Percentiles rank a stretch among this genome's conserved stretches.
These are phyloP conservation scores for Gossypium turneri DNA, from an alignment of 345 rosid species.

Conservation along the genomic window DNA sequence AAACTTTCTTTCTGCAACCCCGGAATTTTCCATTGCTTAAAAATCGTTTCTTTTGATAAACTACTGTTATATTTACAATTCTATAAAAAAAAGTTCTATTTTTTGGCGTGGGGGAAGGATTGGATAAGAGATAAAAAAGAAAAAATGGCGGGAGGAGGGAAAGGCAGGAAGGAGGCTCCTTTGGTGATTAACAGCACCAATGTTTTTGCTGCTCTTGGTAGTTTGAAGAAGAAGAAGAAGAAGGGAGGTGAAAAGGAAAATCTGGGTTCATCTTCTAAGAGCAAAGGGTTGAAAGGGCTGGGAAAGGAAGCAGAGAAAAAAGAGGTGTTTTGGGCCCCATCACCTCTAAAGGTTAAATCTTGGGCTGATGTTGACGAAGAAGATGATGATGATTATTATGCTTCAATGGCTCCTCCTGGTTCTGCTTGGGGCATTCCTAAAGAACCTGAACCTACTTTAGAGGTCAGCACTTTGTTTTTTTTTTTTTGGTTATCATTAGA, in stretches of 20 bases:
- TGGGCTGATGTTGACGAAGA: constrained; percentile 54
- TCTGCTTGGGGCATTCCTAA: constrained; percentile 28
- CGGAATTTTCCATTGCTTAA: not conserved
- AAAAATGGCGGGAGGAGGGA: constrained; percentile 42
- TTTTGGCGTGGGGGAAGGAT: not conserved
- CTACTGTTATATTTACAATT: not conserved
- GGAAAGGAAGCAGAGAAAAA: constrained; percentile 26
- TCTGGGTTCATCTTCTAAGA: constrained; percentile 21
- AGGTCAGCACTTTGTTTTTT: constrained; percentile 12
- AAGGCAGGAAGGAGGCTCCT: constrained; percentile 32
- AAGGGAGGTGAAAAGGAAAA: constrained; percentile 32
- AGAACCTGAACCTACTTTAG: constrained; percentile 24
- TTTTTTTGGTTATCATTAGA: not conserved
- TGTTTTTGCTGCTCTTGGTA: constrained; percentile 49
- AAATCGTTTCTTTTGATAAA: not conserved
- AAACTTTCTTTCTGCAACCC: not conserved
- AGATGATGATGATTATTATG: constrained; percentile 44
- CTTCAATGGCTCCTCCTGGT: constrained; percentile 28
- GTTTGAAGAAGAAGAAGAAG: constrained; percentile 54
- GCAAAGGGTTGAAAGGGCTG: constrained; percentile 11
- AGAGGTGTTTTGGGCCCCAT: constrained; percentile 44
- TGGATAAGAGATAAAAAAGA: not conserved
- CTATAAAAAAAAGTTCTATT: not conserved
- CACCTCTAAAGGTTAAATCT: constrained; percentile 34
- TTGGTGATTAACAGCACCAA: constrained; percentile 41